Evolutionary conservation across 345 rosid species (phyloP).

Genomic region (Melastoma malabathricum): DNA sequence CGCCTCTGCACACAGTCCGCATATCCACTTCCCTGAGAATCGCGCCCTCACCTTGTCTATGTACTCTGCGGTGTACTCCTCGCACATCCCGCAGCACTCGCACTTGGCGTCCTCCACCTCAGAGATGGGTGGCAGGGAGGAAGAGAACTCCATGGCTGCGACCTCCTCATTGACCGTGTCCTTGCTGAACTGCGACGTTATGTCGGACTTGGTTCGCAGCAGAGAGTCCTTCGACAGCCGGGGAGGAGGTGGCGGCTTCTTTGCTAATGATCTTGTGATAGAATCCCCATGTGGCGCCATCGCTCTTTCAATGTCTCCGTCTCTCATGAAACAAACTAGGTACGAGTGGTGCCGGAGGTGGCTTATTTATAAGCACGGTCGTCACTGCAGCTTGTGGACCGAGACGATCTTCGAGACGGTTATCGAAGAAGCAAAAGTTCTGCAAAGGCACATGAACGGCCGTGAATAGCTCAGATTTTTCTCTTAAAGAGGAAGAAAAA

Average conservation of each 20-base stretch:
- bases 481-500: no score
- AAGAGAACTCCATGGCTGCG: not conserved
- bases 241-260: slow-evolving; percentile 1
- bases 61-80: slow-evolving; percentile 76
- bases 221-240: slow-evolving; percentile 29
- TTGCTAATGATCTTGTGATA: no score
- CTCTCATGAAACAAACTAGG: no score
- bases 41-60: slow-evolving; percentile 33
- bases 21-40: slow-evolving; percentile 50
- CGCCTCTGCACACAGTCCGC: slow-evolving; percentile 71
- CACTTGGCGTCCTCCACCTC: slow-evolving; percentile 75
- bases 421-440: no score
- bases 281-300: no score
- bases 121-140: slow-evolving; percentile 21
- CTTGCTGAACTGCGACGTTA: slow-evolving; percentile 37
- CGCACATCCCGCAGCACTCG: slow-evolving; percentile 88
- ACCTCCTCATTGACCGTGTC: slow-evolving; percentile 17
- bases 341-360: no score
- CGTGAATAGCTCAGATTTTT: no score
- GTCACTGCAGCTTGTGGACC: no score
- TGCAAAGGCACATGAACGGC: no score
- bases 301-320: no score
- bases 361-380: no score
- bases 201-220: slow-evolving; percentile 56
- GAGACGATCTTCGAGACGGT: no score